Conservation (phyloP, 164 flowering plant species). For the Umbellularia californica region DNA sequence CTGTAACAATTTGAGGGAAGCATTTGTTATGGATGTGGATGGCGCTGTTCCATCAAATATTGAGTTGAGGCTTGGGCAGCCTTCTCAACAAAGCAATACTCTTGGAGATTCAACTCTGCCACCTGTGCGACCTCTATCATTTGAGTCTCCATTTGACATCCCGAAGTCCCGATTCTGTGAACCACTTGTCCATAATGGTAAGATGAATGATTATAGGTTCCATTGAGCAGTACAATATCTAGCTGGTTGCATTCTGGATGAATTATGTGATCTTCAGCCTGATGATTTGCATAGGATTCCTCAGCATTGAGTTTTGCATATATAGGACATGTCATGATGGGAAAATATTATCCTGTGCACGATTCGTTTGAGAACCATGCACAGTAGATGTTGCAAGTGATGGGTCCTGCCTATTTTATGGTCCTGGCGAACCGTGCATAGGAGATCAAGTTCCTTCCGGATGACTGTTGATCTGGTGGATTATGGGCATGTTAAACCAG, state of each 20-base stretch:
- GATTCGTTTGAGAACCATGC: no score
- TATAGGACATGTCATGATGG: no score
- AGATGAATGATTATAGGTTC: constrained; percentile 9
- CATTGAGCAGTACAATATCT: neutral
- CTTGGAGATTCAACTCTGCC: constrained; percentile 21
- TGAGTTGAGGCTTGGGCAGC: constrained; percentile 74
- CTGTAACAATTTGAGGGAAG: constrained; percentile 19
- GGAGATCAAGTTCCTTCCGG: no score
- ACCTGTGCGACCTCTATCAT: constrained; percentile 18
- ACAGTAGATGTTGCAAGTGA: no score
- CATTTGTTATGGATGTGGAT: constrained; percentile 19
- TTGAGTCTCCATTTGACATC: constrained; percentile 15
- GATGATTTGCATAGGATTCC: neutral
- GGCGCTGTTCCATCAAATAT: constrained; percentile 37
- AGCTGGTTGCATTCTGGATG: neutral
- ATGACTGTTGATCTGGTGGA: no score
- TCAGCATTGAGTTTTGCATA: no score
- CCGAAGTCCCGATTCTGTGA: constrained; percentile 21
- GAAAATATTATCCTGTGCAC: no score
- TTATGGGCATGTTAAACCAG: neutral
- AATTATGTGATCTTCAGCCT: neutral
- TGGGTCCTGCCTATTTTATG: no score
- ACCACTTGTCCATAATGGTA: constrained; percentile 34
- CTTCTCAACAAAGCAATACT: constrained; percentile 37
- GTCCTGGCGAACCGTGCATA: no score